Conservation (phyloP, 1,284 basidiomycete genomes). For the Athelia psychrophila region DNA sequence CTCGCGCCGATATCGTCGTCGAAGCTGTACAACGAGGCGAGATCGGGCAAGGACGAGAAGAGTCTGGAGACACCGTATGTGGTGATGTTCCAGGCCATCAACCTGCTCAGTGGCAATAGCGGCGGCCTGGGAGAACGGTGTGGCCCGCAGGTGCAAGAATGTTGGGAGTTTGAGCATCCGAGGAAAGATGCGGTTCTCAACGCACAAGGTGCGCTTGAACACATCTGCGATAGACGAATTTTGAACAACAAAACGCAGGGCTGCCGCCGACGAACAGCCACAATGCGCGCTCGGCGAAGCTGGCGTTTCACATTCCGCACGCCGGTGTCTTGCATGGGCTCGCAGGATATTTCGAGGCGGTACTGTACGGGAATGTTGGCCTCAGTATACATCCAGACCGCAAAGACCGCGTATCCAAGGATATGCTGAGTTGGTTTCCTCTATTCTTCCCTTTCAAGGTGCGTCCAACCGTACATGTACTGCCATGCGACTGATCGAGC, state of each 20-base stretch:
- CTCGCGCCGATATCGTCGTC: constrained; percentile 92
- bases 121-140: constrained; percentile 61
- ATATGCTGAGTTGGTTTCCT: constrained; percentile 99
- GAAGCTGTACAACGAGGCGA: constrained; percentile 85
- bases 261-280: constrained; percentile 86
- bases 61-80: constrained; percentile 93
- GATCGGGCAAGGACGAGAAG: constrained; percentile 62
- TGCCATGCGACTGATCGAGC: constrained; percentile 4
- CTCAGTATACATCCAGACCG: constrained; percentile 94
- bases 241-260: constrained; percentile 40
- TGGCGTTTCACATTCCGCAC: constrained; percentile 92
- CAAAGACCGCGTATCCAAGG: constrained; percentile 79
- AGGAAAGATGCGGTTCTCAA: constrained; percentile 76
- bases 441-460: constrained; percentile 93
- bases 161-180: constrained; percentile 98
- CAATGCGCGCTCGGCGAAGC: constrained; percentile 76
- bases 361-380: constrained; percentile 85
- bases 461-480: constrained; percentile 14
- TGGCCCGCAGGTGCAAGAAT: constrained; percentile 87
- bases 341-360: constrained; percentile 97
- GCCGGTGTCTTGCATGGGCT: constrained; percentile 96
- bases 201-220: constrained; percentile 52
- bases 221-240: constrained; percentile 7
- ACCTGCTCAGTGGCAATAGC: constrained; percentile 77
- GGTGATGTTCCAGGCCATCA: constrained; percentile 95